Base-by-base conservation (phyloP, 1,284 basidiomycete genomes). In the Fomitopsis palustris region DNA sequence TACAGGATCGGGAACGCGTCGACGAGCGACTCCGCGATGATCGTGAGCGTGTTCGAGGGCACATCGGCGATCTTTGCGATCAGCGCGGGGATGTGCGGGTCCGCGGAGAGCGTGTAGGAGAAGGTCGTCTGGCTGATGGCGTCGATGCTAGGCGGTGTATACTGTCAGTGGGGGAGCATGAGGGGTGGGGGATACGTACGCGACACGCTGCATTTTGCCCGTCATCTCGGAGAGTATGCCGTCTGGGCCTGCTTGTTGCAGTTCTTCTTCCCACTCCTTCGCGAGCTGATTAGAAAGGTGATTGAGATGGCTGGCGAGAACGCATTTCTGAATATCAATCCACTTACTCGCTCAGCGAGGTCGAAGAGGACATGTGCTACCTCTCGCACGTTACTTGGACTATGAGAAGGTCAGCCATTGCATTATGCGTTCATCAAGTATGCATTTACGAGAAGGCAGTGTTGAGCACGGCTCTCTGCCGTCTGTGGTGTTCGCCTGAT, bases 51-150 rank as follows among this genome's bases (percentile, higher is more conserved):
- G 43, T 47, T 49, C 37, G 60, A 27, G 5, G 63, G 60, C 8
- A 54, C 59, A 51, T 61, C 55, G n/a, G 61, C 52, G 45, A 64
- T 51, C 14, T 62, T 61, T n/a, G 54, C 37, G 14, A 64, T 56
- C 12, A 61, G 43, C 1, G 42, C 51, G 7, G 58, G 61, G 14
- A 62, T 64, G n/a, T 47, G 16, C 17, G 45, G 54, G 25, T 53
- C 43, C 5, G 49, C 45, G 41, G 51, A 52, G 42, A 58, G 45
- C 19, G 60, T 53, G 53, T 64, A 51, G 31, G 60, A 57, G 54
- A 62, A 64, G 33, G 62, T 61, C 8, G 61, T 59, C 56, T 55
- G 58, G 29, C 56, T 59, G 49, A 64, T 64, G 2, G 59, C 61
- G 35, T 64, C 59, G n/a, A 62, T 33, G 0, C 63, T 64, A 19